phyloP scores from a whole-genome alignment of 768 basidiomycete genomes.

The Calocybe indica region DNA sequence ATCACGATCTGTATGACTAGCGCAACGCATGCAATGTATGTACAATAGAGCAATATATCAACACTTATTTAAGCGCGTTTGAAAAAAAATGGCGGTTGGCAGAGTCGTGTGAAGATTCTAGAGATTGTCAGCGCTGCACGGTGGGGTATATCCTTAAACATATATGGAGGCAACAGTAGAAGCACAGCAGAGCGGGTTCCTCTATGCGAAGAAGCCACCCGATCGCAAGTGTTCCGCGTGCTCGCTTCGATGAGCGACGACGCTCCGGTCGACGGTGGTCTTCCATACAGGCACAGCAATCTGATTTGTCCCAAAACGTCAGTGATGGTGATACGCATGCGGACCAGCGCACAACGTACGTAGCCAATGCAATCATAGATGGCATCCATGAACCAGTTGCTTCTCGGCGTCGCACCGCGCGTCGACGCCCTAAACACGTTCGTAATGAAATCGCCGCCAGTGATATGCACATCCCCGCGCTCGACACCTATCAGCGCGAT shows the following conservation, averaged over 20 bases:
- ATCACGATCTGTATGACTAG: too few relatives aligned
- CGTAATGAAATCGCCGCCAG: slow-evolving; percentile 57
- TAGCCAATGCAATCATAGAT: slow-evolving; percentile 38
- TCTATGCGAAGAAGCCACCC: slow-evolving; percentile 35
- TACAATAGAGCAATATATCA: too few relatives aligned
- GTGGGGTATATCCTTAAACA: too few relatives aligned
- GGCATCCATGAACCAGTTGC: slow-evolving; percentile 55
- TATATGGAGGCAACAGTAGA: too few relatives aligned
- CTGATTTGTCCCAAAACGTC: slow-evolving; percentile 17
- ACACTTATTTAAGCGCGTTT: too few relatives aligned
- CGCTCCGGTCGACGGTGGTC: slow-evolving; percentile 38
- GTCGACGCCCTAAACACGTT: slow-evolving; percentile 63
- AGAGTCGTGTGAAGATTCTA: too few relatives aligned
- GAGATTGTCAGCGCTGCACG: too few relatives aligned
- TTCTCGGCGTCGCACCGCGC: slow-evolving; percentile 55
- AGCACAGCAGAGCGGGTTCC: not conserved
- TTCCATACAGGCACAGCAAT: slow-evolving; percentile 50
- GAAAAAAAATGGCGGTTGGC: too few relatives aligned
- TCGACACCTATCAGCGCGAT: slow-evolving; percentile 47
- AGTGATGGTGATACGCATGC: slow-evolving; percentile 3
- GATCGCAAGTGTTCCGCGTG: slow-evolving; percentile 38
- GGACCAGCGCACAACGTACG: slow-evolving; percentile 26
- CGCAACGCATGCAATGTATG: too few relatives aligned
- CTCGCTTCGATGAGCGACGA: slow-evolving; percentile 38
- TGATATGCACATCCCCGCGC: slow-evolving; percentile 68